phyloP scores from a whole-genome alignment of 2,329 filamentous ascomycete genomes.

The Ophiostoma triangulosporum region DNA sequence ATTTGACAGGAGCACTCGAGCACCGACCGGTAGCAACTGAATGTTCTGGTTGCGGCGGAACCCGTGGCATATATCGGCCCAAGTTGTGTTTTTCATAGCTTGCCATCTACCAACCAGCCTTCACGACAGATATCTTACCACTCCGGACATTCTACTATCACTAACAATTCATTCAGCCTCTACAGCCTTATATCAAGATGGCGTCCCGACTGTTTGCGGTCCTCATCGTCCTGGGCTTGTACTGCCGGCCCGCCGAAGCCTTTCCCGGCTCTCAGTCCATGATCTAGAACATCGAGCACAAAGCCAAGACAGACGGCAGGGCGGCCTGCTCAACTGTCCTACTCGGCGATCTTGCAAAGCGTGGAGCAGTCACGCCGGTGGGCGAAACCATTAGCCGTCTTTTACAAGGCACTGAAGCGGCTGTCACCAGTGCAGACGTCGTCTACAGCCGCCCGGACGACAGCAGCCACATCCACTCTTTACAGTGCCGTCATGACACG shows the following conservation, averaged over 20 bases:
- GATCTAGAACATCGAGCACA: neutral
- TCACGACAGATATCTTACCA: too few relatives aligned
- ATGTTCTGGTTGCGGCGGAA: too few relatives aligned
- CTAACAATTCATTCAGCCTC: too few relatives aligned
- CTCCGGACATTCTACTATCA: too few relatives aligned
- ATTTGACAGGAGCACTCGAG: too few relatives aligned
- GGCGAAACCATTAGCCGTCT: conserved; percentile 27
- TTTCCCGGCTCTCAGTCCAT: neutral
- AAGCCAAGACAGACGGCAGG: neutral
- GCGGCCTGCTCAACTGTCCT: conserved; percentile 6
- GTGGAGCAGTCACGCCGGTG: conserved; percentile 21
- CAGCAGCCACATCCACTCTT: conserved; percentile 14
- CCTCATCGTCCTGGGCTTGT: neutral
- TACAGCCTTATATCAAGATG: neutral
- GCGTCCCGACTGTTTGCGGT: neutral
- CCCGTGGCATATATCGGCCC: too few relatives aligned
- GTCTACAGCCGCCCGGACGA: conserved; percentile 15
- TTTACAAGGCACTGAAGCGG: conserved; percentile 14
- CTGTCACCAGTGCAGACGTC: conserved; percentile 15
- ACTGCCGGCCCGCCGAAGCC: neutral
- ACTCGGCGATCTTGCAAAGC: conserved; percentile 26
- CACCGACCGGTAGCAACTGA: too few relatives aligned
- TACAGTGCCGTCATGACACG: conserved; percentile 16
- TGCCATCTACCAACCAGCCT: too few relatives aligned
- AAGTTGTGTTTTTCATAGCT: too few relatives aligned